Evolutionary conservation across 2,329 filamentous ascomycete genomes (phyloP).

Genomic region (Exserohilum rostratum): DNA sequence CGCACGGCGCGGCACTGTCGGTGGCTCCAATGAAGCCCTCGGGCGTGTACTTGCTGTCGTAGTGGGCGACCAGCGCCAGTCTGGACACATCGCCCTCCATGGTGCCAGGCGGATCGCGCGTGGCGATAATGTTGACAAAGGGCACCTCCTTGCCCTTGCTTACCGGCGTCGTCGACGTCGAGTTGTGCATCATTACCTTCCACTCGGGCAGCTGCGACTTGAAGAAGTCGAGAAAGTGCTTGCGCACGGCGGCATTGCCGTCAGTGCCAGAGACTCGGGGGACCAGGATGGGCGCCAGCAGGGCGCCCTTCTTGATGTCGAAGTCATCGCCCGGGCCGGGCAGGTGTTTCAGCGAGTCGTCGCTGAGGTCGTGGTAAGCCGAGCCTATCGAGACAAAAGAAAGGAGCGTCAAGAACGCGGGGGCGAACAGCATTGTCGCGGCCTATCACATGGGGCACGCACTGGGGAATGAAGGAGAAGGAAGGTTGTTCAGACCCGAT

Average conservation of each 20-base stretch:
- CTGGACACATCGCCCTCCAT: constrained; percentile 75
- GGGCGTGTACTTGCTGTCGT: constrained; percentile 83
- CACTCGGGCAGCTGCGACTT: constrained; percentile 75
- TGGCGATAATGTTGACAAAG: constrained; percentile 86
- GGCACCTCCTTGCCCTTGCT: constrained; percentile 75
- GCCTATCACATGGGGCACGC: constrained; percentile 18
- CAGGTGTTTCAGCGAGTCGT: constrained; percentile 73
- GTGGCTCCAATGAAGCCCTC: constrained; percentile 90
- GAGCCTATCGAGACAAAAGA: constrained; percentile 34
- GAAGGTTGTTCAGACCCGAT: neutral
- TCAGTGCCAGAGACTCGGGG: constrained; percentile 87
- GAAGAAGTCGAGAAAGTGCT: constrained; percentile 89
- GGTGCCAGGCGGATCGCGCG: constrained; percentile 86
- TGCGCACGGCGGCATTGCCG: constrained; percentile 74
- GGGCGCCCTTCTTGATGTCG: constrained; percentile 75
- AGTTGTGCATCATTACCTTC: constrained; percentile 85
- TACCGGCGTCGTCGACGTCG: constrained; percentile 79
- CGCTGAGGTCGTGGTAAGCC: constrained; percentile 70
- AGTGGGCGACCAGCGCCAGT: constrained; percentile 89
- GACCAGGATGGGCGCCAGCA: constrained; percentile 85
- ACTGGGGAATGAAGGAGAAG: neutral
- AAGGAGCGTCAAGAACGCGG: constrained; percentile 31
- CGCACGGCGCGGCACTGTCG: constrained; percentile 93
- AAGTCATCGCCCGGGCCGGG: constrained; percentile 76
- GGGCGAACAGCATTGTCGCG: constrained; percentile 25